Evolutionary conservation across 306 rosid genomes (phyloP).

Genomic region (Boehmeria nivea): DNA sequence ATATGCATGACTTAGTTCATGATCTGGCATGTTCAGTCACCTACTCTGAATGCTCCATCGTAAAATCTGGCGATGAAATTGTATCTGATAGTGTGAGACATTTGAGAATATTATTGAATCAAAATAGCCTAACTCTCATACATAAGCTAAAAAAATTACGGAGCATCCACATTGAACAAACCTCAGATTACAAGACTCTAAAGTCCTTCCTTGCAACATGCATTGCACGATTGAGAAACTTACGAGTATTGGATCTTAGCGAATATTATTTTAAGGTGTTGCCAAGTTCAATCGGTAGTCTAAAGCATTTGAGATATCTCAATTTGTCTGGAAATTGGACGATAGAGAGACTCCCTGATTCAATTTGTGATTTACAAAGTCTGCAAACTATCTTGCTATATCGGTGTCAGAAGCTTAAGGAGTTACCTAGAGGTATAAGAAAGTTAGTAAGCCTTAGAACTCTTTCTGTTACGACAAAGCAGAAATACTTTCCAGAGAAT

Average conservation of each 20-base stretch:
- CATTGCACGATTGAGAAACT: constrained; percentile 14
- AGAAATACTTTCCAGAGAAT: not conserved
- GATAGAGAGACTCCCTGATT: not conserved
- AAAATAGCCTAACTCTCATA: not conserved
- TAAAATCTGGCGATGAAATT: not conserved
- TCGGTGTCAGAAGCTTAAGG: constrained; percentile 10
- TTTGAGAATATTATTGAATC: not conserved
- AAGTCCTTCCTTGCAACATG: not conserved
- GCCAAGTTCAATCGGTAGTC: constrained; percentile 1
- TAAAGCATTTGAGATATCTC: constrained; percentile 15
- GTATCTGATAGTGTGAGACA: not conserved
- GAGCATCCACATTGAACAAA: not conserved
- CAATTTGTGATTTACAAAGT: constrained; percentile 5
- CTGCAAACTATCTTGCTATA: not conserved
- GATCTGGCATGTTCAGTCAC: constrained; percentile 26
- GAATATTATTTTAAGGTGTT: not conserved
- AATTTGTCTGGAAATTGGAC: not conserved
- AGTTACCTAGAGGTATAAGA: constrained; percentile 18
- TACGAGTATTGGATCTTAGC: not conserved
- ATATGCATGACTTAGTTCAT: constrained; percentile 30
- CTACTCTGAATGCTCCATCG: constrained; percentile 1
- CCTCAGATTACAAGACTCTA: not conserved
- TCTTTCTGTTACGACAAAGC: not conserved
- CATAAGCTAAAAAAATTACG: not conserved
- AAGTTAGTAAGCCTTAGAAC: constrained; percentile 20